phyloP scores from a whole-genome alignment of 2,329 filamentous ascomycete genomes.

The Trichothecium sympodiale region DNA sequence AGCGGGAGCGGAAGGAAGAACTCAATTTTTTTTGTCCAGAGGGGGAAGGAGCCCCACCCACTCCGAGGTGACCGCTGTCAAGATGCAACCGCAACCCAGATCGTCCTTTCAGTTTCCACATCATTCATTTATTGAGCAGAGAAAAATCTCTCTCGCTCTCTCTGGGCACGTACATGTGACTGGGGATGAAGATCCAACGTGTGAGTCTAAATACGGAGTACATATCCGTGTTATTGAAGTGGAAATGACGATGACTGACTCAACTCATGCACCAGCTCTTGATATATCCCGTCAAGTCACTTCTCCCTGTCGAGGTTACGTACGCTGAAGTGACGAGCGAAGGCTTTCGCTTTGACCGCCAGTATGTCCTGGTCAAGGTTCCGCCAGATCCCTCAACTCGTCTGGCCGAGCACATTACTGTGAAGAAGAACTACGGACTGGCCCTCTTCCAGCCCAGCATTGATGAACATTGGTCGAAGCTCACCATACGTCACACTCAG shows the following conservation, averaged over 20 bases:
- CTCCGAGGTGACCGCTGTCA: too few species aligned
- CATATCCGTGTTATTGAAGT: background rate
- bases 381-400: background rate
- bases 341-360: constrained; percentile 10
- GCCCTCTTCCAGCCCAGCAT: constrained; percentile 10
- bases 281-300: constrained; percentile 11
- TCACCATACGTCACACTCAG: constrained; percentile 7
- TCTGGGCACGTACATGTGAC: too few species aligned
- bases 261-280: constrained; percentile 6
- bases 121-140: background rate
- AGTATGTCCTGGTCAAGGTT: constrained; percentile 9
- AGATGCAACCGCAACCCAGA: too few species aligned
- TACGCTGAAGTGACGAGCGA: constrained; percentile 10
- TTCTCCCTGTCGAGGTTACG: constrained; percentile 9
- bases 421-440: constrained; percentile 8
- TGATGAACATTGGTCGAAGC: constrained; percentile 9
- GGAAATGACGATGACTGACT: background rate
- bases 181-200: constrained; percentile 7
- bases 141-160: too few species aligned
- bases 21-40: too few species aligned
- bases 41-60: too few species aligned
- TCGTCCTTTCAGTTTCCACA: too few species aligned
- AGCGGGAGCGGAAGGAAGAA: too few species aligned
- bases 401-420: constrained; percentile 8
- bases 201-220: background rate